Evolutionary conservation across 169 alveolate genomes (phyloP).

Genomic region (Eimeria tenella): DNA sequence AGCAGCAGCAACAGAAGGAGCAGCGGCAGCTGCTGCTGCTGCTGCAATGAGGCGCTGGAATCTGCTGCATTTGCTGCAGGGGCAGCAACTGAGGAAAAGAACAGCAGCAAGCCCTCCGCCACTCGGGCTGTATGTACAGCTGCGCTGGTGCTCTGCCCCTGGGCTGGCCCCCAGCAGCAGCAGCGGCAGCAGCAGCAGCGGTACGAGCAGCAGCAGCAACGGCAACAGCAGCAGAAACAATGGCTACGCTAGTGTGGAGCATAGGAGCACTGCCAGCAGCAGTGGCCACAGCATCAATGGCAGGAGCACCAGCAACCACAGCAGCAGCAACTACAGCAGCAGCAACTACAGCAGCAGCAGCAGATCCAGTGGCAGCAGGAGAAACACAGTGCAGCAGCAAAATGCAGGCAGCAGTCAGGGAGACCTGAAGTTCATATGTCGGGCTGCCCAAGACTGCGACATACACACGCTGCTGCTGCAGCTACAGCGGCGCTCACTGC

Average conservation of each 20-base stretch:
- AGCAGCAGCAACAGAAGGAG: not conserved
- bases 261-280: not conserved
- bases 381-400: not conserved
- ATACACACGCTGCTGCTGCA: slow-evolving; percentile 29
- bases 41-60: not conserved
- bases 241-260: not conserved
- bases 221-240: not conserved
- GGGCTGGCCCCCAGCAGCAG: not conserved
- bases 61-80: slow-evolving; percentile 7
- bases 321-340: slow-evolving; percentile 37
- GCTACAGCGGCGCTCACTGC: slow-evolving; percentile 12
- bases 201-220: not conserved
- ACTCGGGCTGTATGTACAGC: slow-evolving; percentile 21
- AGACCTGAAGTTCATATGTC: not conserved
- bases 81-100: not conserved
- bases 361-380: not conserved
- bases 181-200: slow-evolving; percentile 18
- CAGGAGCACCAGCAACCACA: not conserved
- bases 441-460: not conserved
- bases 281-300: not conserved
- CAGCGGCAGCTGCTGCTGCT: slow-evolving; percentile 39
- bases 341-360: slow-evolving; percentile 20
- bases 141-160: slow-evolving; percentile 21
- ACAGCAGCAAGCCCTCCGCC: not conserved
- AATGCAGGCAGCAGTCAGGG: not conserved